Conservation (phyloP, 176 grass and related monocot species). For the Avena atlantica region DNA sequence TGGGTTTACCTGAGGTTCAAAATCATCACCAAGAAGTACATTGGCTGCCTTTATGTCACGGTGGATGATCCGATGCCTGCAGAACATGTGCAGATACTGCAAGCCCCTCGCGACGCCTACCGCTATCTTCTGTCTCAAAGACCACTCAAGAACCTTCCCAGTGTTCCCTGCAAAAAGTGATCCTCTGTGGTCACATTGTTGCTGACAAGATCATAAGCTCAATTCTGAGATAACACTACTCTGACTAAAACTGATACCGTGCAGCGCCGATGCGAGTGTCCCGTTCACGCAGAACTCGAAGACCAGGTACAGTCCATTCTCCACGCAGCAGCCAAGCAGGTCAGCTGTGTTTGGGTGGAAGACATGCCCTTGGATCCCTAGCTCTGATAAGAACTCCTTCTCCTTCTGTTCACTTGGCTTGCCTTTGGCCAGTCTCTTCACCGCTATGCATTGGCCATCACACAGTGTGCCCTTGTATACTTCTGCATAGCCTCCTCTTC, state of each 20-base stretch:
- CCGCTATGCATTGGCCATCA: constrained; percentile 74
- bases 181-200: constrained; percentile 3
- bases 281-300: constrained; percentile 78
- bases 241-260: constrained; percentile 56
- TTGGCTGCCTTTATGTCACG: constrained; percentile 93
- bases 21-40: constrained; percentile 78
- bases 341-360: constrained; percentile 91
- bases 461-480: constrained; percentile 72
- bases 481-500: constrained; percentile 93
- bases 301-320: constrained; percentile 84
- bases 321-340: constrained; percentile 84
- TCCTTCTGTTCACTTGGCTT: constrained; percentile 80
- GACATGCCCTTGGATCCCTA: constrained; percentile 89
- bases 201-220: neutral
- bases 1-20: constrained; percentile 74
- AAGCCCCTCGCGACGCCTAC: constrained; percentile 82
- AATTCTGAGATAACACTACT: neutral
- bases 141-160: constrained; percentile 69
- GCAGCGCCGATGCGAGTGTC: constrained; percentile 75
- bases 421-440: constrained; percentile 79
- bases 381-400: constrained; percentile 81
- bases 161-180: constrained; percentile 62
- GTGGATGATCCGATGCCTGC: constrained; percentile 88
- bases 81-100: constrained; percentile 91
- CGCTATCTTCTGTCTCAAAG: constrained; percentile 77